Evolutionary conservation across 1,139 yeast genomes (phyloP).

Genomic region (Geotrichum klebahnii): DNA sequence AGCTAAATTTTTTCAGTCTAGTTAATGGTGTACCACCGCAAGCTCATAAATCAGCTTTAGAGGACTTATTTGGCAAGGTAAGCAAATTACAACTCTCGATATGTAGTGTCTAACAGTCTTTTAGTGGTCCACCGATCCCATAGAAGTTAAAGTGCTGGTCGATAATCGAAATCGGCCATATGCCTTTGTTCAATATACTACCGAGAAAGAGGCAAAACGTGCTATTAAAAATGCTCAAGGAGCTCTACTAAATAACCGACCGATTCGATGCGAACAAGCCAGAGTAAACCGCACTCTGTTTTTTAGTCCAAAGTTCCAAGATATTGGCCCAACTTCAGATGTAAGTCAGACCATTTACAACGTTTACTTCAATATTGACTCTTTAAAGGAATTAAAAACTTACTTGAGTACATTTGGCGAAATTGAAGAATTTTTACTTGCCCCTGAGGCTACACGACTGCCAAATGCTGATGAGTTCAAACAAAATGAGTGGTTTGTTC

Average conservation of each 20-base stretch:
- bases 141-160: constrained; percentile 70
- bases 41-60: constrained; percentile 41
- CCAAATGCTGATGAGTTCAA: constrained; percentile 22
- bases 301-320: constrained; percentile 28
- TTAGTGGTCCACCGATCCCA: constrained; percentile 38
- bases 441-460: constrained; percentile 34
- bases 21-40: constrained; percentile 22
- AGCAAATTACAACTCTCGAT: constrained; percentile 13
- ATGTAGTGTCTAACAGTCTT: constrained; percentile 3
- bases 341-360: too few relatives aligned
- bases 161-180: constrained; percentile 84
- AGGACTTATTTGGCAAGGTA: constrained; percentile 50
- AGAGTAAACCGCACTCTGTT: constrained; percentile 83
- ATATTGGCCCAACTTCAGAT: background rate
- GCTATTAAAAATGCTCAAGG: constrained; percentile 73
- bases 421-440: constrained; percentile 55
- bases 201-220: constrained; percentile 60
- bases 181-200: constrained; percentile 84
- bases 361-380: constrained; percentile 12
- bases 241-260: constrained; percentile 64
- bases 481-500: constrained; percentile 65
- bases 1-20: constrained; percentile 12
- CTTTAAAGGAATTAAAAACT: constrained; percentile 39
- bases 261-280: constrained; percentile 83
- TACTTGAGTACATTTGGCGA: constrained; percentile 60